A percentile compares a stretch with the other conserved stretches of the same genome.
Conservation (phyloP, 2,329 filamentous ascomycete species). For the Sporothrix euskadiensis region DNA sequence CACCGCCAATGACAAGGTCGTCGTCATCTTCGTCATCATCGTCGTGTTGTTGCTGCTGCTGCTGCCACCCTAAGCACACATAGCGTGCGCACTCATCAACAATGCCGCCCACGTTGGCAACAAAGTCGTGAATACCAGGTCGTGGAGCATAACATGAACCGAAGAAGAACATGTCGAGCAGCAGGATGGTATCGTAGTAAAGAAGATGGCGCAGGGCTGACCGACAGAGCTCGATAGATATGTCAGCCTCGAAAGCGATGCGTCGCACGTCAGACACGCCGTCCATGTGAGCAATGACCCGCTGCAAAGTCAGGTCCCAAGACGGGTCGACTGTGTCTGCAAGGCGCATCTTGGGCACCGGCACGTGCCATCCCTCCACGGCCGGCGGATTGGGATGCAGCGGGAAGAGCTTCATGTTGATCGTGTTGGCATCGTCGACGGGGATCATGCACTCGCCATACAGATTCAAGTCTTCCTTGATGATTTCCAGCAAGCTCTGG, state of each 20-base stretch:
- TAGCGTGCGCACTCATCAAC: slow-evolving; percentile 88
- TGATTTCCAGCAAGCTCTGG: slow-evolving; percentile 78
- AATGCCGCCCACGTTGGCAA: slow-evolving; percentile 70
- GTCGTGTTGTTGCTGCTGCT: background rate
- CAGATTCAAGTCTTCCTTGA: slow-evolving; percentile 87
- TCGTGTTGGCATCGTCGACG: slow-evolving; percentile 89
- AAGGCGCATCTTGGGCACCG: slow-evolving; percentile 70
- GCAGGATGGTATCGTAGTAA: slow-evolving; percentile 86
- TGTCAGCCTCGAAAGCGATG: slow-evolving; percentile 81
- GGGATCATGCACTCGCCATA: slow-evolving; percentile 99
- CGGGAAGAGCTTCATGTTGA: slow-evolving; percentile 95
- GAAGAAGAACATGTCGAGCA: slow-evolving; percentile 96
- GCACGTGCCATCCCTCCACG: slow-evolving; percentile 87
- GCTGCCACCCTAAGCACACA: slow-evolving; percentile 53
- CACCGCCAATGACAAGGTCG: background rate
- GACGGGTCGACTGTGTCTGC: slow-evolving; percentile 63
- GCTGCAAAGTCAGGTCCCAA: slow-evolving; percentile 74
- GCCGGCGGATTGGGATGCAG: slow-evolving; percentile 73
- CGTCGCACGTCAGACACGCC: slow-evolving; percentile 86
- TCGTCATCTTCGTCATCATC: background rate
- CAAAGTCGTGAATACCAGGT: slow-evolving; percentile 75
- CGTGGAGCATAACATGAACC: slow-evolving; percentile 84
- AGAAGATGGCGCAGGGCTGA: slow-evolving; percentile 85
- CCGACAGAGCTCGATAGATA: slow-evolving; percentile 81
- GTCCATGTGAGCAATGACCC: slow-evolving; percentile 83